Percentiles rank a stretch among this genome's conserved stretches.
These are phyloP conservation scores for Acanthochlamys bracteata DNA, from an alignment of 106 monocot species.

Conservation along the genomic window DNA sequence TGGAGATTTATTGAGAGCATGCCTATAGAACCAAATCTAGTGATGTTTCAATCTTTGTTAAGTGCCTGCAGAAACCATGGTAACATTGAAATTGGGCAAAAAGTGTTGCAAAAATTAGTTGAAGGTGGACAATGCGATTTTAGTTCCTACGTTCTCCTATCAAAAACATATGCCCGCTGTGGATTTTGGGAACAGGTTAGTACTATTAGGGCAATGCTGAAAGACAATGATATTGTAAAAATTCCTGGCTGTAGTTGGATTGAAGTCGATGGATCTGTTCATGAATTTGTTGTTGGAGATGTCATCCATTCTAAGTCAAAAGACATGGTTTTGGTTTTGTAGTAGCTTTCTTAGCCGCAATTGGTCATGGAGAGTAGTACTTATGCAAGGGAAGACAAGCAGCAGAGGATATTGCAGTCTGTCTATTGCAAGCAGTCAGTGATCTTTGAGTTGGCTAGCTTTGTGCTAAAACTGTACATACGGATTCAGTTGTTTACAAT, in stretches of 20 bases:
- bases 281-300: slow-evolving; percentile 59
- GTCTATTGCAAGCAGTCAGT: too few species aligned
- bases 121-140: slow-evolving; percentile 13
- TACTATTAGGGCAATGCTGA: slow-evolving; percentile 30
- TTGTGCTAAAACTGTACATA: too few species aligned
- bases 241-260: slow-evolving; percentile 60
- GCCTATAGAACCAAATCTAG: slow-evolving; percentile 45
- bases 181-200: slow-evolving; percentile 41
- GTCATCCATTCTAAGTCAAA: slow-evolving; percentile 4
- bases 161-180: slow-evolving; percentile 35
- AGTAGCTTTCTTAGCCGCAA: not conserved
- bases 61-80: slow-evolving; percentile 47
- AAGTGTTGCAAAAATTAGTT: slow-evolving; percentile 9
- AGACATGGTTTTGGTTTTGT: slow-evolving; percentile 2
- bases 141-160: slow-evolving; percentile 34
- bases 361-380: too few species aligned
- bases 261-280: slow-evolving; percentile 44
- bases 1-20: slow-evolving; percentile 30
- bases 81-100: slow-evolving; percentile 21
- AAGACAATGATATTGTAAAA: slow-evolving; percentile 34
- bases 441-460: too few species aligned
- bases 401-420: too few species aligned
- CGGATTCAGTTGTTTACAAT: too few species aligned
- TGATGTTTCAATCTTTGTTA: slow-evolving; percentile 42
- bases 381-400: too few species aligned